Base-by-base conservation (phyloP, 192 early-diverging fungal species). In the Entrophospora sp. region DNA sequence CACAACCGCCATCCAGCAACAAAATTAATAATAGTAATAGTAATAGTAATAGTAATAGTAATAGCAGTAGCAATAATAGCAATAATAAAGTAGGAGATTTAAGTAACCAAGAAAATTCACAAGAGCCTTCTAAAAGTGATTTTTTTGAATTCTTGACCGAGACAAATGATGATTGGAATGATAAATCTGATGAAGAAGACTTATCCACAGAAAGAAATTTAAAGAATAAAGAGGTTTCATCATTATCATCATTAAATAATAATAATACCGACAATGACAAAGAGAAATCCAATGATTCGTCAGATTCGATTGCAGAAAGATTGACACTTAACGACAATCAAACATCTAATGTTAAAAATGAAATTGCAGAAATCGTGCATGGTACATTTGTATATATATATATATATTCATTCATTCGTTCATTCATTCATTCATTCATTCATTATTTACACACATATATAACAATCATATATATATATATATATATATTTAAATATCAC, bases 101-200 rank as follows among this genome's bases (percentile, higher is more conserved):
- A 3, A 22, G 12, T 8, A 10, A 25, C 44, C 62, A 24, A 40
- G 28, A 42, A 63, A 1, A 57, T 53, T 44, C 40, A 31, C 45
- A 64, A 63, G 14, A 44, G 25, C 38, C 32, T 43, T 56, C 24
- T 24, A 35, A 16, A 27, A 73, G 72, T 57, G 63, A 63, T 8
- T 75, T 75, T 27, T 59, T 66, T 40, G 68, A 62, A 28, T 79
- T 76, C 69, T 42, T 72, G 46, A 56, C 68, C 27, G 71, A 76
- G 18, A 76, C 75, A 32, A 73, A 79, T 55, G 72, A 74, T 20
- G 77, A 74, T 40, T 78, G 77, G 77, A 66, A 72, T 48, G 73
- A 78, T 56, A 40, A 45, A 36, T 69, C 66, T 42, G 66, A 66
- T 43, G 59, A 61, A 28, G 70, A 65, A 32, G 69, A 71, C 25